Conservation (phyloP, 2,329 filamentous ascomycete species). For the Thelonectria discophora region DNA sequence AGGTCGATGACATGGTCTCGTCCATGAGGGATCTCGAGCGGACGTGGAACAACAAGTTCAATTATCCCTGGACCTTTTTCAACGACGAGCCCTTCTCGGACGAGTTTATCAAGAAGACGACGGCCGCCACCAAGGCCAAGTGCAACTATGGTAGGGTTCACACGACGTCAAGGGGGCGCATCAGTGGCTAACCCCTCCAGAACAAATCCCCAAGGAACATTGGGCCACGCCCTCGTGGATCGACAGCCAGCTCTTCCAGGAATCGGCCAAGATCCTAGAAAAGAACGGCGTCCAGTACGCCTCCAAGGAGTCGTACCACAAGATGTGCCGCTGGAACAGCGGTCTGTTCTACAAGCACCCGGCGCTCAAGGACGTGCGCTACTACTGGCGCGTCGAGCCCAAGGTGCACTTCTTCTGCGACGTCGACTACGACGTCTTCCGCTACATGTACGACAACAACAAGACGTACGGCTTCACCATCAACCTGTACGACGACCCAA, state of each 20-base stretch:
- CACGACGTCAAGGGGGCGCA: too few species aligned
- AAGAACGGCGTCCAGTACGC: constrained; percentile 92
- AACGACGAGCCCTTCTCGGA: constrained; percentile 94
- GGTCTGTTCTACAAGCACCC: constrained; percentile 98
- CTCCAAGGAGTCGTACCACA: constrained; percentile 88
- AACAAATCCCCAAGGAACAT: constrained; percentile 91
- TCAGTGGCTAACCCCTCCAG: constrained; percentile 52
- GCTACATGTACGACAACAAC: constrained; percentile 97
- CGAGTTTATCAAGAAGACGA: constrained; percentile 88
- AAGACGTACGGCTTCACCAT: constrained; percentile 99
- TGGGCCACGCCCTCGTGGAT: constrained; percentile 96
- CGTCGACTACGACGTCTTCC: constrained; percentile 97
- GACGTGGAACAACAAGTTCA: constrained; percentile 99
- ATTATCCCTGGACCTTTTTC: constrained; percentile 99
- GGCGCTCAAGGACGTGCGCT: constrained; percentile 81
- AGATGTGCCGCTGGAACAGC: constrained; percentile 99
- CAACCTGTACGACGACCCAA: constrained; percentile 91
- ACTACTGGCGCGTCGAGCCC: constrained; percentile 98
- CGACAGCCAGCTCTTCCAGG: constrained; percentile 82
- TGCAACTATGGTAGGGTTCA: constrained; percentile 79
- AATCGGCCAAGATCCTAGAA: constrained; percentile 83
- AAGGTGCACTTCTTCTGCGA: constrained; percentile 99
- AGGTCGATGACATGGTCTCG: constrained; percentile 82
- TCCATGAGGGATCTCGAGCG: constrained; percentile 92
- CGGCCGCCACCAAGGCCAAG: constrained; percentile 86